A percentile compares a stretch with the other conserved stretches of the same genome.
phyloP scores from a whole-genome alignment of 352 stramenopile genomes.

The Phytophthora hibernalis region DNA sequence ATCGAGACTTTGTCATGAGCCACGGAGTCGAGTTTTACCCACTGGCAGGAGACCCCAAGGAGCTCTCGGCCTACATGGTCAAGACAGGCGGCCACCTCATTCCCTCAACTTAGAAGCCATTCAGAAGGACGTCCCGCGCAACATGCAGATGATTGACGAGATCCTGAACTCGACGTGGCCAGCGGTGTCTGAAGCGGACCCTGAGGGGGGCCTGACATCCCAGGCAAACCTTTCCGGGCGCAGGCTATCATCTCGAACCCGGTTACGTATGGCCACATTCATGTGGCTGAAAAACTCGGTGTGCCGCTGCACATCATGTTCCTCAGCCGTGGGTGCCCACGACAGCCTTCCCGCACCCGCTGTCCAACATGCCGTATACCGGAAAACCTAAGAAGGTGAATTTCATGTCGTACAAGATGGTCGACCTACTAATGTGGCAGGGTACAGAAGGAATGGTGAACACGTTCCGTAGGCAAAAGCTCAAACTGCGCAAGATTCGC shows the following conservation, averaged over 20 bases:
- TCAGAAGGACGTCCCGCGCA: slow-evolving; percentile 77
- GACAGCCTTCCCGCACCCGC: slow-evolving; percentile 90
- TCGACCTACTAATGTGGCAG: slow-evolving; percentile 87
- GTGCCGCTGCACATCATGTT: slow-evolving; percentile 96
- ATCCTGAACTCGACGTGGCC: slow-evolving; percentile 92
- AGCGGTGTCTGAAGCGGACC: slow-evolving; percentile 80
- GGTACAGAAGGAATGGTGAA: slow-evolving; percentile 83
- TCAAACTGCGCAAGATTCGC: slow-evolving; percentile 70
- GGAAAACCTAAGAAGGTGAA: slow-evolving; percentile 69
- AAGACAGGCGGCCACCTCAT: slow-evolving; percentile 85
- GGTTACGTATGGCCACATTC: slow-evolving; percentile 92
- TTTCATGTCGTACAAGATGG: slow-evolving; percentile 88
- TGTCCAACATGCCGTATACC: slow-evolving; percentile 86
- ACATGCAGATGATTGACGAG: slow-evolving; percentile 91
- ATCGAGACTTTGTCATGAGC: slow-evolving; percentile 84
- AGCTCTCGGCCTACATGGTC: slow-evolving; percentile 92
- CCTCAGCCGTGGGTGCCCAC: slow-evolving; percentile 91
- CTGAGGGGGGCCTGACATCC: slow-evolving; percentile 61
- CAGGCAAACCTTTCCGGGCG: slow-evolving; percentile 75
- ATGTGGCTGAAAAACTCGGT: slow-evolving; percentile 92
- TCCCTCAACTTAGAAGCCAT: slow-evolving; percentile 66
- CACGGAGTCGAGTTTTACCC: slow-evolving; percentile 85
- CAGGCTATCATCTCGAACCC: slow-evolving; percentile 96
- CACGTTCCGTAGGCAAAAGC: slow-evolving; percentile 64
- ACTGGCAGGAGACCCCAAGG: slow-evolving; percentile 75